These are phyloP conservation scores for Thymus mandschuricus DNA, from an alignment of 257 asterid species.

Conservation along the genomic window DNA sequence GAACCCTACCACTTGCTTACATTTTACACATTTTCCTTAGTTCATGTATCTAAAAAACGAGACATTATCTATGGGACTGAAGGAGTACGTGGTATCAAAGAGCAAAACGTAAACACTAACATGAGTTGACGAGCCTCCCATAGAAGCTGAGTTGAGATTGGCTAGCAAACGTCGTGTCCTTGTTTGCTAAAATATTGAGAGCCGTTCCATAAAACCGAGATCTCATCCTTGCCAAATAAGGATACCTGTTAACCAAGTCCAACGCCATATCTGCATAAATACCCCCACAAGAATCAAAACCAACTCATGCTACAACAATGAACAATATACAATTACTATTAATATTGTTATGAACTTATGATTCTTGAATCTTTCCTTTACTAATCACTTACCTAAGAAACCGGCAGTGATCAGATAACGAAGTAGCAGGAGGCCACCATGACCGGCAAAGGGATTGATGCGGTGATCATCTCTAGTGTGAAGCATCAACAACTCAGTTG, in stretches of 20 bases:
- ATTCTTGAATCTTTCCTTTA: too few relatives aligned
- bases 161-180: not conserved
- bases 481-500: not conserved
- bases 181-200: not conserved
- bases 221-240: not conserved
- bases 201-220: not conserved
- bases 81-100: too few relatives aligned
- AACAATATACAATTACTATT: too few relatives aligned
- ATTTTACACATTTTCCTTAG: too few relatives aligned
- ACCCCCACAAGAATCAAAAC: too few relatives aligned
- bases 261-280: slow-evolving; percentile 30
- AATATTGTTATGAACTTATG: too few relatives aligned
- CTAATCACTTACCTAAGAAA: not conserved
- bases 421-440: not conserved
- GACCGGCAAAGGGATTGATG: not conserved
- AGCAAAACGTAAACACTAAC: not conserved
- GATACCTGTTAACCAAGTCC: slow-evolving; percentile 28
- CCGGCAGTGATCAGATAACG: not conserved
- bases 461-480: not conserved
- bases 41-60: too few relatives aligned
- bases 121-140: slow-evolving; percentile 9
- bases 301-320: too few relatives aligned
- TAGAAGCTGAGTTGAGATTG: not conserved
- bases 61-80: too few relatives aligned
- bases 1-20: too few relatives aligned